Evolutionary conservation across 176 grass and related monocot genomes (phyloP), one percentile per base, ranked within the genome.

Genomic region (Aegilops bicornis): DNA sequence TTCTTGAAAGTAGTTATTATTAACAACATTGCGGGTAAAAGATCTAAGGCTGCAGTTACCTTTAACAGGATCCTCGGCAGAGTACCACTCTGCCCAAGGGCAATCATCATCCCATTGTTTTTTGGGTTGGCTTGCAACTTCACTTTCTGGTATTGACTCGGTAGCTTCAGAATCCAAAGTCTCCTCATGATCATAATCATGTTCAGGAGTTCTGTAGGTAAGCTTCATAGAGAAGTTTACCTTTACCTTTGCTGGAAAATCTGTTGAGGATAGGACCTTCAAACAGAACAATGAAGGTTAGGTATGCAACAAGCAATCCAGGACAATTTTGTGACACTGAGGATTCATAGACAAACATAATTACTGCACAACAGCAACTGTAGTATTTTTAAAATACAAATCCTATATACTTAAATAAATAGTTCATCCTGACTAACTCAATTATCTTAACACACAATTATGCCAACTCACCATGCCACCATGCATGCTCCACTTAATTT

Each of bases 51-150:
- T 50, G 22, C 4, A 65, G 40, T 61, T 89, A 98, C 96, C 96
- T 98, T 84, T 94, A 45, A 96, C 82, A 92, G 93, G 96, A 93
- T 98, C 93, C 90, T 96, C 96, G 77, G 96, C 96, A 76, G 96
- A 98, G 86, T 96, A 98, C 96, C 96, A 98, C 84, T 96, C 93
- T 88, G 96, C 88, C 96, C 96, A 98, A 83, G 96, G 88, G 43
- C 96, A 98, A 84, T 89, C 96, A 91, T 94, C 93, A 62, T 98
- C 96, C 96, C 96, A 98, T 82, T 92, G 90, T 79, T 91, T 92
- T 81, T 73, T 95, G 27, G 89, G 84, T 33, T 88, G 87, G 84
- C 62, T 95, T 62, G 82, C 76, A 65, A 67, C 73, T 80, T 81
- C 91, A 88, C 66, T 86, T 85, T 94, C 92, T 86, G 87, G 77